These are phyloP conservation scores for Diatrype stigma DNA, from an alignment of 2,329 filamentous ascomycete species.

Conservation along the genomic window DNA sequence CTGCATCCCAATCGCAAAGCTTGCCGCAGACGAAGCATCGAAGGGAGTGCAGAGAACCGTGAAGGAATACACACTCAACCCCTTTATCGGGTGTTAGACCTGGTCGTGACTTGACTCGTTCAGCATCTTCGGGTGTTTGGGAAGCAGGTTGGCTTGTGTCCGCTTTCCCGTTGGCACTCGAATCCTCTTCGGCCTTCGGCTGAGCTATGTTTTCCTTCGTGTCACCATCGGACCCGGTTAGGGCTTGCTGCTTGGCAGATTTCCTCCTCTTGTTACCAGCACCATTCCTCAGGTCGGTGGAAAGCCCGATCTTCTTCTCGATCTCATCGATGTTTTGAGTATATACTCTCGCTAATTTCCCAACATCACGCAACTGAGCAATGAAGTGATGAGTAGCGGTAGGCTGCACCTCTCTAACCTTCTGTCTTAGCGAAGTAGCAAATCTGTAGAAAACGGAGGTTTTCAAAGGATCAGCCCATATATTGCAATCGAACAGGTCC, in stretches of 20 bases:
- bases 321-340: slow-evolving; percentile 74
- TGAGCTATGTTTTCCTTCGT: slow-evolving; percentile 24
- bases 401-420: slow-evolving; percentile 57
- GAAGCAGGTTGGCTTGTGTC: slow-evolving; percentile 14
- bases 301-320: slow-evolving; percentile 65
- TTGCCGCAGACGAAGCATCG: slow-evolving; percentile 60
- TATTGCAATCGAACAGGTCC: slow-evolving; percentile 66
- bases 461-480: slow-evolving; percentile 64
- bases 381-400: slow-evolving; percentile 68
- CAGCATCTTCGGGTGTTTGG: slow-evolving; percentile 12
- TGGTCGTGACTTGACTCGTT: slow-evolving; percentile 12
- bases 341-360: slow-evolving; percentile 67
- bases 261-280: slow-evolving; percentile 55
- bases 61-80: slow-evolving; percentile 65
- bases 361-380: slow-evolving; percentile 59
- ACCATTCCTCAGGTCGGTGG: slow-evolving; percentile 57
- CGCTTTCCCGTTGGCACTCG: slow-evolving; percentile 4
- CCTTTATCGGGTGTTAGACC: slow-evolving; percentile 34
- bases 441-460: slow-evolving; percentile 72
- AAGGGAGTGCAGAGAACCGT: slow-evolving; percentile 62
- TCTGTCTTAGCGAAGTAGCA: slow-evolving; percentile 62
- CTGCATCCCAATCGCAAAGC: slow-evolving; percentile 56
- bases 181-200: slow-evolving; percentile 10
- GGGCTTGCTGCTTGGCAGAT: slow-evolving; percentile 29
- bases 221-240: slow-evolving; percentile 17